phyloP scores from a whole-genome alignment of 2,329 filamentous ascomycete genomes.

The Penicillium sp. region DNA sequence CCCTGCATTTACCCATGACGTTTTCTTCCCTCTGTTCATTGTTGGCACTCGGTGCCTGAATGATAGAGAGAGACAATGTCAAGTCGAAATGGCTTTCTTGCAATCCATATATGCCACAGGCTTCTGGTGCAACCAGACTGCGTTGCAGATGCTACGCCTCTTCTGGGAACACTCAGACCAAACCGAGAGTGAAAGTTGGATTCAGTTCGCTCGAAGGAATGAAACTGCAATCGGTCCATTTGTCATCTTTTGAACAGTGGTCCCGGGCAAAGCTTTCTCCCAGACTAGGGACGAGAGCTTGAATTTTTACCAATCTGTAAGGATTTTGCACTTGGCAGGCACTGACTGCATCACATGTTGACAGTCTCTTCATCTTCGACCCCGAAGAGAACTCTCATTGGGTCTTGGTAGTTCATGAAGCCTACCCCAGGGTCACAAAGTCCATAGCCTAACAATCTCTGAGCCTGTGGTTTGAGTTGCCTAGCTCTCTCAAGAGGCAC shows the following conservation, averaged over 20 bases:
- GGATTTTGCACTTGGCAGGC: not conserved
- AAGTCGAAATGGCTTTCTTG: conserved; percentile 19
- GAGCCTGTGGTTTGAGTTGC: conserved; percentile 40
- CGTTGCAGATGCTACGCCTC: conserved; percentile 29
- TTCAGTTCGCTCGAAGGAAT: conserved; percentile 23
- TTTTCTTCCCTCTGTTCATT: conserved; percentile 37
- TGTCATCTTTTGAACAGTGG: conserved; percentile 17
- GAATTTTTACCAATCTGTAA: not conserved
- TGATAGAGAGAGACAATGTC: not conserved
- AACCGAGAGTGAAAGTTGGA: conserved; percentile 24
- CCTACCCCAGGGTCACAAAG: conserved; percentile 44
- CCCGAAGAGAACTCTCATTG: conserved; percentile 46
- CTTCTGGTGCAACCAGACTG: conserved; percentile 28
- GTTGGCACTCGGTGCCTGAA: conserved; percentile 30
- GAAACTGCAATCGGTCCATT: conserved; percentile 16
- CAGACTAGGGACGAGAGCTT: not conserved
- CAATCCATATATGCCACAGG: conserved; percentile 22
- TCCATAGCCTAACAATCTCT: conserved; percentile 44
- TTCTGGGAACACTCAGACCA: conserved; percentile 27
- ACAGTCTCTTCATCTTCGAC: conserved; percentile 48
- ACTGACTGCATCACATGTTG: conserved; percentile 29
- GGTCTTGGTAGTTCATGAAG: conserved; percentile 47
- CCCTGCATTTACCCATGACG: conserved; percentile 29
- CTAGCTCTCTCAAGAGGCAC: conserved; percentile 39
- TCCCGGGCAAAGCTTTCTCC: not conserved